Conservation (phyloP, 441 rosid genomes). For the Pelargonium fulgidum region DNA sequence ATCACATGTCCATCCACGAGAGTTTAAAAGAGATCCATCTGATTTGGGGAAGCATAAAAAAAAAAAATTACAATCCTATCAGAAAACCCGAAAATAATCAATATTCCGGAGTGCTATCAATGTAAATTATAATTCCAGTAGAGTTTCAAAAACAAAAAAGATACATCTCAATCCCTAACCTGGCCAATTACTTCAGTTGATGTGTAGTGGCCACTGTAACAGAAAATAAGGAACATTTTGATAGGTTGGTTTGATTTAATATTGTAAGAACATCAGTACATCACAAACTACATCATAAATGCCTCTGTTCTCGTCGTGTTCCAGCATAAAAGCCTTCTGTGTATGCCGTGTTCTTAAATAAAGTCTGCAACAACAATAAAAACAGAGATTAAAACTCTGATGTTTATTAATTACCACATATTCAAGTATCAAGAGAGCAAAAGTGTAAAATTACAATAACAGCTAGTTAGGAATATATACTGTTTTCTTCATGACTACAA, state of each 20-base stretch:
- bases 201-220: background rate
- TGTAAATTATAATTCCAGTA: too few species aligned
- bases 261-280: background rate
- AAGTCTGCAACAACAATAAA: slow-evolving; percentile 33
- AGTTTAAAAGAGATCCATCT: too few species aligned
- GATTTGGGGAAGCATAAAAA: too few species aligned
- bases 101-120: too few species aligned
- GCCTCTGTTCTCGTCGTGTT: slow-evolving; percentile 25
- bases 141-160: background rate
- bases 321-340: slow-evolving; percentile 49
- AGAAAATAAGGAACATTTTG: background rate
- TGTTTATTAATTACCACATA: background rate
- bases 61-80: too few species aligned
- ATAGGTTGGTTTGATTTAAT: background rate
- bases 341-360: slow-evolving; percentile 65
- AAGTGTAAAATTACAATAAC: background rate
- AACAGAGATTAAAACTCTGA: background rate
- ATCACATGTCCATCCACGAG: too few species aligned
- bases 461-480: background rate
- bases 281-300: slow-evolving; percentile 19
- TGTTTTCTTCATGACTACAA: background rate
- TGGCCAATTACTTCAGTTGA: too few species aligned
- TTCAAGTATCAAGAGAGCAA: background rate
- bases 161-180: background rate
- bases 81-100: too few species aligned